phyloP scores from a whole-genome alignment of 257 asterid species.

The Striga asiatica region DNA sequence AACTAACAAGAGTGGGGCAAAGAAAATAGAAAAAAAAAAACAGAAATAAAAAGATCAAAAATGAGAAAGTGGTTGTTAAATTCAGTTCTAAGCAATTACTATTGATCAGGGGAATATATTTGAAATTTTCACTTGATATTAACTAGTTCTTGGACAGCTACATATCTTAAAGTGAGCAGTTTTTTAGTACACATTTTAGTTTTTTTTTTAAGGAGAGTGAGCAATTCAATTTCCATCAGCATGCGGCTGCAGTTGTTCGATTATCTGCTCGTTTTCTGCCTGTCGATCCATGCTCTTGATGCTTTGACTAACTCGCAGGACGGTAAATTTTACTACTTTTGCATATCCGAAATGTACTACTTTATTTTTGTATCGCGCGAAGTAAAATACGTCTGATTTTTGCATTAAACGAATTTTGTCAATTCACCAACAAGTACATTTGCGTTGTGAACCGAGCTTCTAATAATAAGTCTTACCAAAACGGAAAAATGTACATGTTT shows the following conservation, averaged over 20 bases:
- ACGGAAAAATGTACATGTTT: too few relatives aligned
- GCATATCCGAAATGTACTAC: too few relatives aligned
- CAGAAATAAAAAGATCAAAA: too few relatives aligned
- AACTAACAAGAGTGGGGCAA: slow-evolving; percentile 15
- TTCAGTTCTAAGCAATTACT: slow-evolving; percentile 26
- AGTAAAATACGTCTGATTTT: too few relatives aligned
- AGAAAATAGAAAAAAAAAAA: too few relatives aligned
- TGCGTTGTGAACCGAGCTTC: too few relatives aligned
- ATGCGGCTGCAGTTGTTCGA: slow-evolving; percentile 20
- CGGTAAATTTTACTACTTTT: slow-evolving; percentile 19
- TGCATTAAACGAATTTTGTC: too few relatives aligned
- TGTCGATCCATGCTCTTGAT: slow-evolving; percentile 3
- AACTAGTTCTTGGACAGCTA: not conserved
- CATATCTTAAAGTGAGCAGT: not conserved
- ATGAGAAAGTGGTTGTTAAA: slow-evolving; percentile 17
- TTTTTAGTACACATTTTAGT: too few relatives aligned
- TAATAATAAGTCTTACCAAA: too few relatives aligned
- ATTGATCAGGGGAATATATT: not conserved
- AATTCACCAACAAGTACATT: too few relatives aligned
- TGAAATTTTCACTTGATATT: not conserved
- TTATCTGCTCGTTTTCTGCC: slow-evolving; percentile 12
- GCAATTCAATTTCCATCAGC: slow-evolving; percentile 4
- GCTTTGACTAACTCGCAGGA: slow-evolving; percentile 38
- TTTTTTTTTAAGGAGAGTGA: not conserved
- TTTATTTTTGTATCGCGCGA: too few relatives aligned